These are phyloP conservation scores for Verticillium albo-atrum DNA, from an alignment of 2,329 filamentous ascomycete genomes.

Conservation along the genomic window DNA sequence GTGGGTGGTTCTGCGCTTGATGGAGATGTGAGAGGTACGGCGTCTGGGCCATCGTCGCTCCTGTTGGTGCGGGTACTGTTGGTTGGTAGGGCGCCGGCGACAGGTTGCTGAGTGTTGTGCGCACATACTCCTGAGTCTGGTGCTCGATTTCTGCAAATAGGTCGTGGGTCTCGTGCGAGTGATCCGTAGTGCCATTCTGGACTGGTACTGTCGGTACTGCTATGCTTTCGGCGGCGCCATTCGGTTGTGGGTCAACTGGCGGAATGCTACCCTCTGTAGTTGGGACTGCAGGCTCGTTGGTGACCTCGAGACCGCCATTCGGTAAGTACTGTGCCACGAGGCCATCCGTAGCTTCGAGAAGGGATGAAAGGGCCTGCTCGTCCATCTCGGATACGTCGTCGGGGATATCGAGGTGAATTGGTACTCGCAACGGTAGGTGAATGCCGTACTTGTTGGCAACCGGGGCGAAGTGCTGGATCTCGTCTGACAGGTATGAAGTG, in stretches of 20 bases:
- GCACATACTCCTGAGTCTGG: slow-evolving; percentile 40
- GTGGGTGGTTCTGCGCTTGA: slow-evolving; percentile 22
- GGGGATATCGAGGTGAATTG: slow-evolving; percentile 16
- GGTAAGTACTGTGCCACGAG: slow-evolving; percentile 35
- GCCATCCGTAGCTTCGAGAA: slow-evolving; percentile 36
- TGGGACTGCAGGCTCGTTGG: slow-evolving; percentile 6
- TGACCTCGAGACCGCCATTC: slow-evolving; percentile 18
- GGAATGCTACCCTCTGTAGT: slow-evolving; percentile 10
- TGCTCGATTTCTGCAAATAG: slow-evolving; percentile 38
- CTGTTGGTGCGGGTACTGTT: slow-evolving; percentile 27
- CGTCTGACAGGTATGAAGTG: slow-evolving; percentile 24
- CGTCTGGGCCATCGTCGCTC: slow-evolving; percentile 28
- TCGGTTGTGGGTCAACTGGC: slow-evolving; percentile 2
- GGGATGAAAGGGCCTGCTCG: slow-evolving; percentile 30
- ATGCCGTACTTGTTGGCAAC: slow-evolving; percentile 30
- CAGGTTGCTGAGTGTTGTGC: slow-evolving; percentile 36
- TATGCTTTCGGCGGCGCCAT: slow-evolving; percentile 3
- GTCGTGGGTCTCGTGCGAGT: slow-evolving; percentile 35
- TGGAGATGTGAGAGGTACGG: slow-evolving; percentile 32
- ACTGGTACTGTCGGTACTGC: slow-evolving; percentile 8
- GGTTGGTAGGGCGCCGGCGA: slow-evolving; percentile 38
- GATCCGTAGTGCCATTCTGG: slow-evolving; percentile 15
- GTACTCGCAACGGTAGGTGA: slow-evolving; percentile 19
- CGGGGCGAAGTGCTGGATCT: slow-evolving; percentile 26
- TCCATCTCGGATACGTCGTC: slow-evolving; percentile 31